Evolutionary conservation across 768 basidiomycete genomes (phyloP).

Genomic region (Rhizopogon salebrosus): DNA sequence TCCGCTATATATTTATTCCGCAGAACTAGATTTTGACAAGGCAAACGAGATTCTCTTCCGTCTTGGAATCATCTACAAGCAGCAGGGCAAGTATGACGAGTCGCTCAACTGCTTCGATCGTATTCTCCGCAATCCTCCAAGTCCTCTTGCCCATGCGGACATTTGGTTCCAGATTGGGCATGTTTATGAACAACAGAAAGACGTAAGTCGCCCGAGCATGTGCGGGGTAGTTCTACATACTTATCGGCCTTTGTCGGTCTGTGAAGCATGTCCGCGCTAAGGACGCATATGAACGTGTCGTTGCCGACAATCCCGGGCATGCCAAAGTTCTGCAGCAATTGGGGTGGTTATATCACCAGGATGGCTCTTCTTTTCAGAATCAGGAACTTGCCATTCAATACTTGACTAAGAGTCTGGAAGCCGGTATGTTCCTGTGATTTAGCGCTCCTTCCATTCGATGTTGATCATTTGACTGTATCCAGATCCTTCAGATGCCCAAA

Average conservation of each 20-base stretch:
- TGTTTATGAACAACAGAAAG: constrained; percentile 95
- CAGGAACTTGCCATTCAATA: constrained; percentile 93
- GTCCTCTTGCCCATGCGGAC: constrained; percentile 92
- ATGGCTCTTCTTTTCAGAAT: constrained; percentile 91
- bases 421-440: constrained; percentile 49
- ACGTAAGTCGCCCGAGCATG: constrained; percentile 47
- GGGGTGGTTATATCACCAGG: constrained; percentile 96
- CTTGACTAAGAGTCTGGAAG: constrained; percentile 91
- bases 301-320: constrained; percentile 87
- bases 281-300: constrained; percentile 94
- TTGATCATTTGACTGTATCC: constrained; percentile 1
- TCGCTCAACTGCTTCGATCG: constrained; percentile 92
- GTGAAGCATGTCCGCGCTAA: constrained; percentile 80
- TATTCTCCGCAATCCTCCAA: constrained; percentile 93
- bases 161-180: constrained; percentile 99
- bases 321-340: constrained; percentile 98
- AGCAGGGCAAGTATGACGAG: constrained; percentile 90
- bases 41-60: constrained; percentile 98
- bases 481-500: constrained; percentile 96
- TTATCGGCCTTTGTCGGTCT: constrained; percentile 10
- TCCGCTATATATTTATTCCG: constrained; percentile 23
- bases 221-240: constrained; percentile 1
- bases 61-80: constrained; percentile 98
- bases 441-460: background rate
- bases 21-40: constrained; percentile 84